phyloP scores from a whole-genome alignment of 2,329 filamentous ascomycete species.

The Curvularia lunata region DNA sequence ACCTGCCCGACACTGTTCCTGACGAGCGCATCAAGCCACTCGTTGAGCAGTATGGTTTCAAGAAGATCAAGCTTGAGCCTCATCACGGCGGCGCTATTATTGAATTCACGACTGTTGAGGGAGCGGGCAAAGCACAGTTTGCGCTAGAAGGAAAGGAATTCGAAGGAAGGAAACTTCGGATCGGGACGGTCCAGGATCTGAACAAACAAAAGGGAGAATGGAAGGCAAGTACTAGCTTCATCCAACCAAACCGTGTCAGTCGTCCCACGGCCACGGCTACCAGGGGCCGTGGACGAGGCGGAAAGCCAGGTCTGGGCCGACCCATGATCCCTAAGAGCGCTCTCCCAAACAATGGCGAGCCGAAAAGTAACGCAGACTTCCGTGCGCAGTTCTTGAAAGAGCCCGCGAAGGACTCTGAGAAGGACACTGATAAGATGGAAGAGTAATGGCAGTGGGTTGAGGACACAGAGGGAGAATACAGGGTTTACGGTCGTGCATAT shows the following conservation, averaged over 20 bases:
- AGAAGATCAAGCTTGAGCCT: slow-evolving; percentile 79
- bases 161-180: slow-evolving; percentile 48
- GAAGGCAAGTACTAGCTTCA: slow-evolving; percentile 46
- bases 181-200: slow-evolving; percentile 60
- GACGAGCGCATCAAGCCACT: slow-evolving; percentile 79
- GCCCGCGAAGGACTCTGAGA: slow-evolving; percentile 25
- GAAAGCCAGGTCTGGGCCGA: slow-evolving; percentile 38
- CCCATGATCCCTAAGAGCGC: slow-evolving; percentile 31
- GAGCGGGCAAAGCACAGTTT: slow-evolving; percentile 73
- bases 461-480: background rate
- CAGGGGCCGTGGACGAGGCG: slow-evolving; percentile 33
- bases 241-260: slow-evolving; percentile 37
- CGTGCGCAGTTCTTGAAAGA: slow-evolving; percentile 59
- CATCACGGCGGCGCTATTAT: slow-evolving; percentile 85
- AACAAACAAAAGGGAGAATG: slow-evolving; percentile 48
- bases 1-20: slow-evolving; percentile 90
- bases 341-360: slow-evolving; percentile 24
- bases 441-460: slow-evolving; percentile 28
- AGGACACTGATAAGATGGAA: slow-evolving; percentile 32
- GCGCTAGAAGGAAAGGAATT: slow-evolving; percentile 51
- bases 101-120: slow-evolving; percentile 74
- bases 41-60: slow-evolving; percentile 74
- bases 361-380: slow-evolving; percentile 66
- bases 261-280: slow-evolving; percentile 34
- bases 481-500: background rate